Evolutionary conservation across 2,329 filamentous ascomycete genomes (phyloP).

Genomic region (Pleurostoma richardsiae): DNA sequence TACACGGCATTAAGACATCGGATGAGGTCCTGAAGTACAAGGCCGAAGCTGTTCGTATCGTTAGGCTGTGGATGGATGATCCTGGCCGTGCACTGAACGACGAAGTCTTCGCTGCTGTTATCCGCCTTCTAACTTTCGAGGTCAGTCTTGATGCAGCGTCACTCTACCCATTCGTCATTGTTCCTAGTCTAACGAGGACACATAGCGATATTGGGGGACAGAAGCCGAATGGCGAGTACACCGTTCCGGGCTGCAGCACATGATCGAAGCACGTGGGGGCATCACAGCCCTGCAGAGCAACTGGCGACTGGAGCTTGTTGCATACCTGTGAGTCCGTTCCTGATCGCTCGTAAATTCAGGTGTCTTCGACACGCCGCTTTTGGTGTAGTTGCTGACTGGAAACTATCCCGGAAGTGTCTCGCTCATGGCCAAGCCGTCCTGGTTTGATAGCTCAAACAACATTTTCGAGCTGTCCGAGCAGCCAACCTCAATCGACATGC

Average conservation of each 20-base stretch:
- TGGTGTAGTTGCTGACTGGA: no score
- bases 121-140: conserved; percentile 6
- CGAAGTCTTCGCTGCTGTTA: conserved; percentile 12
- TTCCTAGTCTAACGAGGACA: neutral
- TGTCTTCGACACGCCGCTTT: no score
- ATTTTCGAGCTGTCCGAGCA: conserved; percentile 2
- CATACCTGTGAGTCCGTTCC: neutral
- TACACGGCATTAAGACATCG: conserved; percentile 20
- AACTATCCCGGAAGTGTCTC: neutral
- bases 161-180: neutral
- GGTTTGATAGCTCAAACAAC: conserved; percentile 6
- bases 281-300: conserved; percentile 1
- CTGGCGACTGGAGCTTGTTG: conserved; percentile 3
- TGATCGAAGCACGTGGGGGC: conserved; percentile 4
- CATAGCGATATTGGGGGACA: conserved; percentile 7
- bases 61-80: conserved; percentile 24
- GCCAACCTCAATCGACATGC: neutral
- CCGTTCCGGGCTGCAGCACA: conserved; percentile 1
- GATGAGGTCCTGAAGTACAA: conserved; percentile 24
- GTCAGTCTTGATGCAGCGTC: neutral
- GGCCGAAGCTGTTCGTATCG: conserved; percentile 25
- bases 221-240: conserved; percentile 4
- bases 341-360: no score
- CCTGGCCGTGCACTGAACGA: conserved; percentile 21
- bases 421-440: conserved; percentile 4